Evolutionary conservation across 768 basidiomycete genomes (phyloP), one percentile per base, ranked within the genome.

Genomic region (Lactarius vividus): DNA sequence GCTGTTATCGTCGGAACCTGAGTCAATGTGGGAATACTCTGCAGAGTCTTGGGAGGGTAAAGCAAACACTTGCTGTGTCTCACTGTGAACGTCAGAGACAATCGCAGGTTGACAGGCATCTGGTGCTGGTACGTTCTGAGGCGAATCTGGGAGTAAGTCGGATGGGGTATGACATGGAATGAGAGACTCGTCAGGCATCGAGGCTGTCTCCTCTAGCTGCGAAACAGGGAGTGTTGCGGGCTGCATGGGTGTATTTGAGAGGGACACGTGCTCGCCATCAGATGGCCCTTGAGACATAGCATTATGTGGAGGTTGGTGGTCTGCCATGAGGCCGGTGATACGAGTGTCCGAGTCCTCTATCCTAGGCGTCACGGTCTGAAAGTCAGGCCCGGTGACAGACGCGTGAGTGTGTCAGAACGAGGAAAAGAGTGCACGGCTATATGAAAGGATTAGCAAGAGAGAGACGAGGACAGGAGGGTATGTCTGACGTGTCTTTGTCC

Each of bases 111-210:
- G 64, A 37, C 40, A 57, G 9, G 23, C 16, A 42, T 40, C 46
- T 4, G 37, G 8, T 6, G 8, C 10, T 33, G 10, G 39, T 20
- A 29, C 33, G 4, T 42, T 52, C 31, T 16, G 39, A 54, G 20
- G 57, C n/a, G 63, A 40, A 3, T 53, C 63, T 33, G 20, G 29
- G n/a, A 23, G n/a, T n/a, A n/a, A 13, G 9, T 39, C 16, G 37
- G 57, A 23, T 31, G 37, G 5, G 5, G 18, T 35, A 11, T 1
- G 56, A 31, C 11, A 20, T n/a, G 55, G 42, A 28, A 20, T 7
- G 15, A 49, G 28, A 33, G 63, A 39, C 26, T 63, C 46, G 7
- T 11, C 35, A 40, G 57, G 53, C 49, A 64, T 64, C 28, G 49
- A 40, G 16, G n/a, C 29, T 23, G 16, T 16, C 44, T 57, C 57